phyloP scores from a whole-genome alignment of 2,329 filamentous ascomycete genomes.

The Ophiostoma quercus region DNA sequence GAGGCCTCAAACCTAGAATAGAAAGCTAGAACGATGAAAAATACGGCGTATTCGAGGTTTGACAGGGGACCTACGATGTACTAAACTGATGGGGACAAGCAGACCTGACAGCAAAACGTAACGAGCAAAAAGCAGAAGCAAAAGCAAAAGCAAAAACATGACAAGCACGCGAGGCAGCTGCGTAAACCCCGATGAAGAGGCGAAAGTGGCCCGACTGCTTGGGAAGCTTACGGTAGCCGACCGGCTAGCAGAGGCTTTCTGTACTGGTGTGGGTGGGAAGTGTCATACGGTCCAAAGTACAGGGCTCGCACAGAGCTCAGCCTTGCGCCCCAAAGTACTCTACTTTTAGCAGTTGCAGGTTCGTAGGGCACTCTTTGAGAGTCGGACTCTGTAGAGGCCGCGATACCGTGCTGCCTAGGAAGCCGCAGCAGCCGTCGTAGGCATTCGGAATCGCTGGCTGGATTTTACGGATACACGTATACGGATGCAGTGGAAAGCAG shows the following conservation, averaged over 20 bases:
- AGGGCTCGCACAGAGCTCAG: slow-evolving; percentile 1
- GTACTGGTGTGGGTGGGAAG: neutral
- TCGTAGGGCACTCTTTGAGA: no score
- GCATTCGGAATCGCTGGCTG: neutral
- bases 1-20: neutral
- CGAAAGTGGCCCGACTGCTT: slow-evolving; percentile 6
- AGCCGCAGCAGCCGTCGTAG: neutral
- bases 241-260: neutral
- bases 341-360: no score
- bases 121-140: neutral
- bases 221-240: neutral
- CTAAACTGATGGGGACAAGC: neutral
- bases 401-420: neutral
- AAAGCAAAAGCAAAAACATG: neutral
- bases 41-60: neutral
- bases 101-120: neutral
- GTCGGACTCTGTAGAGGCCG: neutral
- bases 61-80: neutral
- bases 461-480: neutral
- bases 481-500: neutral
- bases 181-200: neutral
- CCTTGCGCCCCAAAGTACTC: neutral
- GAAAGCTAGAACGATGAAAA: no score
- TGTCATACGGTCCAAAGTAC: neutral
- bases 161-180: neutral